Evolutionary conservation across 129 eudicot genomes (phyloP).

Genomic region (Ambrosia artemisiifolia): DNA sequence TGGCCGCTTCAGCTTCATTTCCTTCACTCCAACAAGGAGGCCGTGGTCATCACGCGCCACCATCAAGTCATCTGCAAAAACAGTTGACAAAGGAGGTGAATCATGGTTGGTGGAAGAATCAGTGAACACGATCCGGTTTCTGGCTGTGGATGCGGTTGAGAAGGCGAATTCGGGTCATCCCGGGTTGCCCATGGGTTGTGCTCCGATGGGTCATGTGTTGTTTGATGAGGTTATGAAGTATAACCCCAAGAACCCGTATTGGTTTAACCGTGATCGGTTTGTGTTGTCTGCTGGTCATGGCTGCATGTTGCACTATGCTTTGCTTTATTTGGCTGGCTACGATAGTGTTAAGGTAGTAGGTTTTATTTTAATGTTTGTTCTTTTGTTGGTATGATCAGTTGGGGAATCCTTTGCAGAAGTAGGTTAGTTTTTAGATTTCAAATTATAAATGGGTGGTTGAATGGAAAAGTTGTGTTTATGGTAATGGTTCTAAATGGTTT

Average conservation of each 20-base stretch:
- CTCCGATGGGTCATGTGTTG: constrained; percentile 58
- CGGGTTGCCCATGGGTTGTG: constrained; percentile 66
- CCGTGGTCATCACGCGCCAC: background rate
- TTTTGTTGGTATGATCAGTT: no score
- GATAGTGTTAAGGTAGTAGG: constrained; percentile 44
- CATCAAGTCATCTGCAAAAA: constrained; percentile 9
- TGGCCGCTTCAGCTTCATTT: constrained; percentile 1
- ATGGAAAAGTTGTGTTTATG: no score
- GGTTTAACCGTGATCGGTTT: constrained; percentile 62
- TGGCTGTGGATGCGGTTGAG: constrained; percentile 59
- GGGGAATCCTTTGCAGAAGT: no score
- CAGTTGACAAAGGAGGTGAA: constrained; percentile 6
- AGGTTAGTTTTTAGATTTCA: no score
- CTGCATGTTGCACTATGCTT: constrained; percentile 60
- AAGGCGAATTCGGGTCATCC: constrained; percentile 67
- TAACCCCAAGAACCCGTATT: constrained; percentile 54
- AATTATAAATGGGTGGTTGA: no score
- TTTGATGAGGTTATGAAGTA: constrained; percentile 54
- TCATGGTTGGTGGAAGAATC: constrained; percentile 39
- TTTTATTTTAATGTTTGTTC: no score
- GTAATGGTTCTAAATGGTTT: no score
- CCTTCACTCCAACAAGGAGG: background rate
- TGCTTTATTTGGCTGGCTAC: constrained; percentile 58
- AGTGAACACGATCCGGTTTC: constrained; percentile 48
- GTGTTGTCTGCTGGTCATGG: constrained; percentile 64